Conservation (phyloP, 305 asterid genomes). For the Andrographis paniculata region DNA sequence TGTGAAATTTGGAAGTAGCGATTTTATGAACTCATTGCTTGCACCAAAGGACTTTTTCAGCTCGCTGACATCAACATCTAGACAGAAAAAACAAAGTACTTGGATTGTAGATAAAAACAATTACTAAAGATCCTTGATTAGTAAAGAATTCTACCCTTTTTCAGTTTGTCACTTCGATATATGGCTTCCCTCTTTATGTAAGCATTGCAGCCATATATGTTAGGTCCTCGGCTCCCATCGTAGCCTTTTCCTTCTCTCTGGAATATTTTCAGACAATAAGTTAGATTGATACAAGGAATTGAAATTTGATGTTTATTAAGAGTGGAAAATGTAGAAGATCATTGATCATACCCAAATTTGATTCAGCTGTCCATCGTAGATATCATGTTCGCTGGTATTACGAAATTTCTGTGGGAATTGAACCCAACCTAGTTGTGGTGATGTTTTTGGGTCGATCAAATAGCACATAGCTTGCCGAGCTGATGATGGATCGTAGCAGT, state of each 20-base stretch:
- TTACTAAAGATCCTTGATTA: too few species aligned
- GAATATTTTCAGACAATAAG: neutral
- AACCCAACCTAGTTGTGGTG: constrained; percentile 44
- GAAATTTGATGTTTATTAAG: constrained; percentile 9
- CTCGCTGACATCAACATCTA: constrained; percentile 27
- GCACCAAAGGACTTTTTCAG: constrained; percentile 34
- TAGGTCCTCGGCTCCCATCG: constrained; percentile 59
- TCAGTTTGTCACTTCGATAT: constrained; percentile 23
- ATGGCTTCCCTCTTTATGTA: constrained; percentile 46
- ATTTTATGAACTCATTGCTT: constrained; percentile 37
- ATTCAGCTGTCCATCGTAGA: constrained; percentile 37
- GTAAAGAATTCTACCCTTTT: constrained; percentile 18
- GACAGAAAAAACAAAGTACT: neutral
- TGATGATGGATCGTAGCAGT: constrained; percentile 57
- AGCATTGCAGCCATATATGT: constrained; percentile 43
- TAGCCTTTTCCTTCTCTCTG: constrained; percentile 44
- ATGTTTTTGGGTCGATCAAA: constrained; percentile 38
- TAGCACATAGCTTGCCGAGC: constrained; percentile 55
- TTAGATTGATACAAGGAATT: neutral
- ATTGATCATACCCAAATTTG: constrained; percentile 23
- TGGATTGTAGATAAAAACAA: too few species aligned
- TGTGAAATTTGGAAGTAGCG: constrained; percentile 17
- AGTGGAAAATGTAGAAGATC: constrained; percentile 7
- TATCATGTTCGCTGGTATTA: constrained; percentile 37
- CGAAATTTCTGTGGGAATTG: constrained; percentile 65